A percentile compares a stretch with the other conserved stretches of the same genome.
Evolutionary conservation across 805 yeast species (phyloP).

Genomic region (Scheffersomyces spartinae): DNA sequence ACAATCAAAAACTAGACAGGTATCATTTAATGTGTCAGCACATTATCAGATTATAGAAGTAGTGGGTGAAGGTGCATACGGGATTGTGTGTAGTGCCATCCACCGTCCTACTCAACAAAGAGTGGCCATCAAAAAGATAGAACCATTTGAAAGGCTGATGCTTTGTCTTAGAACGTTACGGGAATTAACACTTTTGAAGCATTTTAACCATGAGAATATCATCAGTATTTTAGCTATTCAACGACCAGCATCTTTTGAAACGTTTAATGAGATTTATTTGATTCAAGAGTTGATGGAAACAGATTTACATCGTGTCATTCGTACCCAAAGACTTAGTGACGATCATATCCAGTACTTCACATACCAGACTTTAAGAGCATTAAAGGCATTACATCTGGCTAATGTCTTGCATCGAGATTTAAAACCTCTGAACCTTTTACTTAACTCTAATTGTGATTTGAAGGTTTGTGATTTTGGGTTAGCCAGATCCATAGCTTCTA

Average conservation of each 20-base stretch:
- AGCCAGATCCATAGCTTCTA: constrained; percentile 56
- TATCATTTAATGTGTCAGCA: constrained; percentile 73
- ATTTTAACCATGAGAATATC: constrained; percentile 90
- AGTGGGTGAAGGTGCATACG: constrained; percentile 95
- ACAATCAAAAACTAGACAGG: constrained; percentile 15
- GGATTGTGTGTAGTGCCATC: constrained; percentile 81
- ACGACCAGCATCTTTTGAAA: constrained; percentile 63
- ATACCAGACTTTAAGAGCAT: constrained; percentile 82
- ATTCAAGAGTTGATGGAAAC: constrained; percentile 87
- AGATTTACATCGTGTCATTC: constrained; percentile 69
- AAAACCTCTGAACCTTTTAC: constrained; percentile 77
- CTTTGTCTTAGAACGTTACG: constrained; percentile 82
- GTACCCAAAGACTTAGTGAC: constrained; percentile 74
- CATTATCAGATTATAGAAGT: constrained; percentile 78
- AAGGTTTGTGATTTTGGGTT: constrained; percentile 92
- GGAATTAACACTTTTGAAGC: constrained; percentile 78
- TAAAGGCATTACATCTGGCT: constrained; percentile 88
- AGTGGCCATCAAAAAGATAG: constrained; percentile 93
- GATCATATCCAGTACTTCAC: constrained; percentile 91
- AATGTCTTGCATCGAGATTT: constrained; percentile 88
- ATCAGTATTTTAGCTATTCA: constrained; percentile 84
- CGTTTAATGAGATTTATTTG: constrained; percentile 78
- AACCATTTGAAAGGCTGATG: constrained; percentile 83
- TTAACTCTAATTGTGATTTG: constrained; percentile 88
- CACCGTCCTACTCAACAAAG: constrained; percentile 78